Evolutionary conservation across 106 monocot genomes (phyloP).

Genomic region (Dioscorea zingiberensis): DNA sequence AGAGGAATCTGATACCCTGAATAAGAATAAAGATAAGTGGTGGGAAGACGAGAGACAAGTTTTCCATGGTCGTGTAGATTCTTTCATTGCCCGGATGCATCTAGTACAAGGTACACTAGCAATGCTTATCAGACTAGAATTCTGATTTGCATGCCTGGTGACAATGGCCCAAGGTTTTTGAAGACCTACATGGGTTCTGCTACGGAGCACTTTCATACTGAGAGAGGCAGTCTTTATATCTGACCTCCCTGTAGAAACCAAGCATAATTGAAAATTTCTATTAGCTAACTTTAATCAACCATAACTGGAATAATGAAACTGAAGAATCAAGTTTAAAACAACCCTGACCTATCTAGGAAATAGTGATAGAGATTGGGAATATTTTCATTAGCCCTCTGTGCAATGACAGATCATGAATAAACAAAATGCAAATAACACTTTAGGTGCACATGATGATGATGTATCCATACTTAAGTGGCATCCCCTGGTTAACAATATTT

Average conservation of each 20-base stretch:
- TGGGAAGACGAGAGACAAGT: conserved; percentile 81
- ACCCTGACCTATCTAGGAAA: too few species aligned
- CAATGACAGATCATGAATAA: too few species aligned
- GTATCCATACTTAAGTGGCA: too few species aligned
- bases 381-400: too few species aligned
- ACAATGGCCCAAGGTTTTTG: neutral
- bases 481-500: too few species aligned
- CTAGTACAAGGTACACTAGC: conserved; percentile 79
- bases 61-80: conserved; percentile 68
- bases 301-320: neutral
- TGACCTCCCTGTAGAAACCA: too few species aligned
- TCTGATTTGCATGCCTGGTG: neutral
- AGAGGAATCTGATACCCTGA: conserved; percentile 20
- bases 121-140: neutral
- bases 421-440: too few species aligned
- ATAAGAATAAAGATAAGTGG: conserved; percentile 61
- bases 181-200: neutral
- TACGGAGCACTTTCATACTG: neutral
- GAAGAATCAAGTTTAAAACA: neutral
- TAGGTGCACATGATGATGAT: too few species aligned
- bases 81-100: conserved; percentile 96
- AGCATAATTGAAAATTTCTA: neutral
- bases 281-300: neutral
- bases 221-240: neutral
- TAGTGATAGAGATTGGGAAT: too few species aligned